Conservation (phyloP, 2,329 filamentous ascomycete genomes). For the Trichoderma pleuroti region DNA sequence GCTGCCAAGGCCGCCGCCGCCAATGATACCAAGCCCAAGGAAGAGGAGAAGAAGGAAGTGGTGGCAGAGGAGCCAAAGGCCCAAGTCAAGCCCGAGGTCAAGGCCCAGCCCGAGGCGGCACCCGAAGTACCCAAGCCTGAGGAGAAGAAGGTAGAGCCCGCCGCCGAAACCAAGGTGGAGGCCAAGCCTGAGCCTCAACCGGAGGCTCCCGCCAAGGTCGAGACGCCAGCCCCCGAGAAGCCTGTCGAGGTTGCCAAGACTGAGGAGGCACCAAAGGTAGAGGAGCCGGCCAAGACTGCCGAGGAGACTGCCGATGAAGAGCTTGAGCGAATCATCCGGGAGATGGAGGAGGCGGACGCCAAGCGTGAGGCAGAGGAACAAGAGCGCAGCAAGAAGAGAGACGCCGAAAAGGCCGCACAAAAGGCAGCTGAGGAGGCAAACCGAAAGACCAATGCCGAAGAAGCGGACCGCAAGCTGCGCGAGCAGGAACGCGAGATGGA, state of each 20-base stretch:
- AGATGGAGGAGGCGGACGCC: slow-evolving; percentile 58
- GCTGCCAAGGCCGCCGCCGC: slow-evolving; percentile 51
- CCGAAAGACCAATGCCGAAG: slow-evolving; percentile 45
- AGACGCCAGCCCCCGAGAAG: neutral
- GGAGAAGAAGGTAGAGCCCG: neutral
- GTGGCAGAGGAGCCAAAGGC: slow-evolving; percentile 27
- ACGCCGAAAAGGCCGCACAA: slow-evolving; percentile 43
- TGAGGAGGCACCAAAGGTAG: slow-evolving; percentile 27
- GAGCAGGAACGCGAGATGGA: slow-evolving; percentile 73
- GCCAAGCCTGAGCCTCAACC: slow-evolving; percentile 7
- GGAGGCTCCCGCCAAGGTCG: slow-evolving; percentile 1
- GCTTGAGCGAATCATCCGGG: slow-evolving; percentile 56
- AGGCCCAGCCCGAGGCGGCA: neutral
- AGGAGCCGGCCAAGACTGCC: slow-evolving; percentile 29
- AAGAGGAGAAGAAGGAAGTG: slow-evolving; percentile 25
- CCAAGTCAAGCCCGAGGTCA: neutral
- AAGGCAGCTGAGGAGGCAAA: slow-evolving; percentile 50
- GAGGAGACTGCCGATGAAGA: slow-evolving; percentile 49
- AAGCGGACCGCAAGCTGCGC: slow-evolving; percentile 63
- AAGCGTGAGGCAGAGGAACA: slow-evolving; percentile 48
- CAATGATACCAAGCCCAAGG: slow-evolving; percentile 30
- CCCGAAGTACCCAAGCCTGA: neutral
- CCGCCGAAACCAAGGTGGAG: neutral
- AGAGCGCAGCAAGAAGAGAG: slow-evolving; percentile 45
- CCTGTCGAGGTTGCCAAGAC: slow-evolving; percentile 30